These are phyloP conservation scores for Oldenlandia corymbosa DNA, from an alignment of 257 asterid species.

Conservation along the genomic window DNA sequence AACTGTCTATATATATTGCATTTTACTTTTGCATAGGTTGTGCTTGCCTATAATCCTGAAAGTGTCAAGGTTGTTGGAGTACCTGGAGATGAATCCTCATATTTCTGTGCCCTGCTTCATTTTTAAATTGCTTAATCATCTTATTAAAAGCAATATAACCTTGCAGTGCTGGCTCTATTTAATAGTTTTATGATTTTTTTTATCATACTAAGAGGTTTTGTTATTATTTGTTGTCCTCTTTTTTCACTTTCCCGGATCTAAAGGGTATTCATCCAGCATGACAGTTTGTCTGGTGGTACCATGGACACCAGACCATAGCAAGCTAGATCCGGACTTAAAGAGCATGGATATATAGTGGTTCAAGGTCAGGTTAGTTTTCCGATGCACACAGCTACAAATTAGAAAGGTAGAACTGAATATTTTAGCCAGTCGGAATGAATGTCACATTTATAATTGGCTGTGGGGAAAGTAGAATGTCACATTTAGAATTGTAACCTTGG, in stretches of 20 bases:
- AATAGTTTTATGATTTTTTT: not conserved
- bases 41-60: slow-evolving; percentile 94
- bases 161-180: not conserved
- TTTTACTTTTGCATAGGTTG: slow-evolving; percentile 45
- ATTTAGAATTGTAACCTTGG: too few species aligned
- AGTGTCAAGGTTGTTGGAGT: slow-evolving; percentile 81
- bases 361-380: slow-evolving; percentile 65
- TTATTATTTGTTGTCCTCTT: slow-evolving; percentile 11
- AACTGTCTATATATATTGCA: not conserved
- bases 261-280: slow-evolving; percentile 69
- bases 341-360: slow-evolving; percentile 70
- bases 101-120: not conserved
- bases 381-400: not conserved
- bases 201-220: not conserved
- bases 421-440: not conserved
- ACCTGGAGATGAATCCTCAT: slow-evolving; percentile 45
- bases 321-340: slow-evolving; percentile 70
- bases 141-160: not conserved
- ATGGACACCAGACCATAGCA: slow-evolving; percentile 79
- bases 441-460: too few species aligned
- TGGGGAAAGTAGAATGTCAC: too few species aligned
- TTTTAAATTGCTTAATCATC: not conserved
- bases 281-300: slow-evolving; percentile 98
- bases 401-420: not conserved
- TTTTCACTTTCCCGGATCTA: slow-evolving; percentile 37